Conservation (phyloP, 2,329 filamentous ascomycete species). For the Stemphylium beticola region DNA sequence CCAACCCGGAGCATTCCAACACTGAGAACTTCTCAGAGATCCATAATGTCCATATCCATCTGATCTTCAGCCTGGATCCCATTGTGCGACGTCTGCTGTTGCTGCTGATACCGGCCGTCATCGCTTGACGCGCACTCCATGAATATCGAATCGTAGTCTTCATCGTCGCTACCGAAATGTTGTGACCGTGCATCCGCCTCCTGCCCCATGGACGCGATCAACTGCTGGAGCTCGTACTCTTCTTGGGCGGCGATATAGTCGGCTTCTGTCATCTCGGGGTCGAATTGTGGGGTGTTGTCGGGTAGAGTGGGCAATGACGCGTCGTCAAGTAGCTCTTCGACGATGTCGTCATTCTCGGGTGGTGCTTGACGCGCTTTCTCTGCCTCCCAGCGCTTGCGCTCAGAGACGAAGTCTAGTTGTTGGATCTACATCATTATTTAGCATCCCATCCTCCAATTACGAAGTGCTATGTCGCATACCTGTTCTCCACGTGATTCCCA, state of each 20-base stretch:
- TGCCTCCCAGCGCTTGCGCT: conserved; percentile 54
- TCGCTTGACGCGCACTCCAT: conserved; percentile 61
- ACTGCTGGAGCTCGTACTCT: conserved; percentile 53
- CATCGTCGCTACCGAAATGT: conserved; percentile 61
- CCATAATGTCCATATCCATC: conserved; percentile 49
- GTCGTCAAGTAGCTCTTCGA: conserved; percentile 33
- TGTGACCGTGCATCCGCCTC: conserved; percentile 30
- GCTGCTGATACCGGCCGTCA: conserved; percentile 51
- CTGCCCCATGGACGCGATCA: conserved; percentile 54
- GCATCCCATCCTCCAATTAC: background rate
- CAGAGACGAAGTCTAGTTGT: conserved; percentile 54
- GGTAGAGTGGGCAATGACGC: conserved; percentile 8
- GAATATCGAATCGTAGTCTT: conserved; percentile 68
- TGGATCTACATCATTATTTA: conserved; percentile 49
- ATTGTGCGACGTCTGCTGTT: conserved; percentile 18
- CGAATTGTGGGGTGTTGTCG: conserved; percentile 9
- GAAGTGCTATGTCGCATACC: conserved; percentile 34
- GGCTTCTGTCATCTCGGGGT: conserved; percentile 44
- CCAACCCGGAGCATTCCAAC: background rate
- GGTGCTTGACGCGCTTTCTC: conserved; percentile 52
- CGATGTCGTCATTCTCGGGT: conserved; percentile 27
- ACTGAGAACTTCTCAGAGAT: conserved; percentile 19
- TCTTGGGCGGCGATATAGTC: conserved; percentile 51
- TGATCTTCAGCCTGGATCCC: conserved; percentile 27
- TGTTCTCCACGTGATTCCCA: conserved; percentile 56